These are phyloP conservation scores for Abortiporus biennis DNA, from an alignment of 1,284 basidiomycete genomes.

Conservation along the genomic window DNA sequence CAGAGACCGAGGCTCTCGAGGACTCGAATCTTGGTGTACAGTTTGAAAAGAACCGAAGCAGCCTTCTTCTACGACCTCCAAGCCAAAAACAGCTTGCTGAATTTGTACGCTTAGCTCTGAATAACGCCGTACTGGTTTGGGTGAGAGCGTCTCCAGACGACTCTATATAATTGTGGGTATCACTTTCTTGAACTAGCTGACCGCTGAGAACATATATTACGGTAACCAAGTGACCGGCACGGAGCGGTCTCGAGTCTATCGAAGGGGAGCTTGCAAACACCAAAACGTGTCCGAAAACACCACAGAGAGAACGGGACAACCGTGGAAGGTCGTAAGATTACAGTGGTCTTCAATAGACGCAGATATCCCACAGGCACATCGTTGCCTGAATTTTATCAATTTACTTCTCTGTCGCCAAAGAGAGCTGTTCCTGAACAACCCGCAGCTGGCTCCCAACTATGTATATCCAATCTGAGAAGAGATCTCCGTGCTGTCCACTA, in stretches of 20 bases:
- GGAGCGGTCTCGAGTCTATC: conserved; percentile 17
- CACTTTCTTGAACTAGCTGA: too few species aligned
- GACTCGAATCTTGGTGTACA: too few species aligned
- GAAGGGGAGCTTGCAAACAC: conserved; percentile 14
- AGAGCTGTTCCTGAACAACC: conserved; percentile 20
- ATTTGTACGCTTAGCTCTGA: too few species aligned
- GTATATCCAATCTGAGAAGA: conserved; percentile 8
- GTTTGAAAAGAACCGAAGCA: too few species aligned
- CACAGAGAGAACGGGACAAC: conserved; percentile 11
- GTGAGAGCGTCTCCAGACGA: too few species aligned
- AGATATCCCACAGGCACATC: conserved; percentile 17
- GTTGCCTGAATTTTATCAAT: conserved; percentile 15
- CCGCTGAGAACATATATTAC: conserved; percentile 19
- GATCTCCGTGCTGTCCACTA: conserved; percentile 1
- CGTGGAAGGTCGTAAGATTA: conserved; percentile 14
- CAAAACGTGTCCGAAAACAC: conserved; percentile 18
- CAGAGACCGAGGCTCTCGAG: too few species aligned
- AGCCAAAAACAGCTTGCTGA: too few species aligned
- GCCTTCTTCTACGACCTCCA: too few species aligned
- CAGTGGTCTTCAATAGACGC: background rate
- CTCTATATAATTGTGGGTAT: too few species aligned
- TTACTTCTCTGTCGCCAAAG: conserved; percentile 18
- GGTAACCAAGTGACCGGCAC: conserved; percentile 18
- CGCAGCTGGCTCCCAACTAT: conserved; percentile 12
- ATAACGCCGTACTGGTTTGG: too few species aligned